Percentiles rank a stretch among this genome's conserved stretches.
Conservation (phyloP, 2,329 filamentous ascomycete species). For the Alternaria triticimaculans region DNA sequence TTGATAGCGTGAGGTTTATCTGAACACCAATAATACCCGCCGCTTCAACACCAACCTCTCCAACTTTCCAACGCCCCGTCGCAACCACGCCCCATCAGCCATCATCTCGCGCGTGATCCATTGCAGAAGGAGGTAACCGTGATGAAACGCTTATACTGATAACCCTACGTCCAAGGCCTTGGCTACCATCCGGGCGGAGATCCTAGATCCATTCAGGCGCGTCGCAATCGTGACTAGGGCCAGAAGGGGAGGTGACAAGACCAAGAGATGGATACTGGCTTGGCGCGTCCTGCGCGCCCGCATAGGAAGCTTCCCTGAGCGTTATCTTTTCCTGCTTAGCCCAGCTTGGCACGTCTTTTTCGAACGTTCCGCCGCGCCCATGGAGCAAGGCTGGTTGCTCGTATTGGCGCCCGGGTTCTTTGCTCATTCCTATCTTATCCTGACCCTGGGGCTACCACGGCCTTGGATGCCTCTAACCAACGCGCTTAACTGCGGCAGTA, state of each 20-base stretch:
- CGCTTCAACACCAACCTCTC: not conserved
- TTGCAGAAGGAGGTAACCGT: constrained; percentile 15
- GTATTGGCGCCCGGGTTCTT: constrained; percentile 18
- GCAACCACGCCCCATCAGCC: constrained; percentile 8
- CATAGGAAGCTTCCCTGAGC: constrained; percentile 20
- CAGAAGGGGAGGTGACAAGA: constrained; percentile 13
- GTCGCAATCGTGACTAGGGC: constrained; percentile 4
- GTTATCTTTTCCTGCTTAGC: constrained; percentile 30
- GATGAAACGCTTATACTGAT: constrained; percentile 24
- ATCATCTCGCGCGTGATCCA: constrained; percentile 8
- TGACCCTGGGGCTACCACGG: constrained; percentile 24
- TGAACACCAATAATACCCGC: not conserved
- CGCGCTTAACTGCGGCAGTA: constrained; percentile 29
- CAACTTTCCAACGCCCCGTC: not conserved
- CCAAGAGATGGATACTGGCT: constrained; percentile 1
- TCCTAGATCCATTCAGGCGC: not conserved
- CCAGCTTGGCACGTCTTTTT: constrained; percentile 29
- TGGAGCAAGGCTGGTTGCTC: constrained; percentile 10
- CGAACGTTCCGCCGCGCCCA: constrained; percentile 20
- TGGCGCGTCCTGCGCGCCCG: constrained; percentile 1
- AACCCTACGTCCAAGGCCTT: constrained; percentile 23
- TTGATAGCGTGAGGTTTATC: not conserved
- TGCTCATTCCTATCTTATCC: constrained; percentile 30
- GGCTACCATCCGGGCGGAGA: constrained; percentile 14
- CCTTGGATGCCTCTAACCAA: constrained; percentile 22